Percentiles rank a stretch among this genome's conserved stretches.
Conservation (phyloP, 2,329 filamentous ascomycete species). For the Colletotrichum sublineola region DNA sequence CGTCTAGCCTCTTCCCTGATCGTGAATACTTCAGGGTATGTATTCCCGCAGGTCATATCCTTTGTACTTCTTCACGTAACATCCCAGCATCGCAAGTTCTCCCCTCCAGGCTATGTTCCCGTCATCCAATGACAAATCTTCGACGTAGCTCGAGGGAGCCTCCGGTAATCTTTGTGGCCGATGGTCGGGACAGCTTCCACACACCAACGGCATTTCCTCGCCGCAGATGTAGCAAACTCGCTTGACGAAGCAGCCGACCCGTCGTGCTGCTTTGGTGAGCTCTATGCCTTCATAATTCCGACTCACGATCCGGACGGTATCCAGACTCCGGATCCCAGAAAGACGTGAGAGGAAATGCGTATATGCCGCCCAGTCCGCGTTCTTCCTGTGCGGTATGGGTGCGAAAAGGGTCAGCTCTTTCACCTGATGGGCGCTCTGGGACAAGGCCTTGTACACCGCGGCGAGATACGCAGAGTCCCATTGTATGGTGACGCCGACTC, state of each 20-base stretch:
- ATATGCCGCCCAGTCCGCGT: not conserved
- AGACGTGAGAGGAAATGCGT: not conserved
- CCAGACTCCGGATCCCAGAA: not conserved
- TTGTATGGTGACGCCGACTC: not conserved
- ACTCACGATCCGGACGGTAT: not conserved
- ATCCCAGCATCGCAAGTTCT: not conserved
- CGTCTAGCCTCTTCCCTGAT: not conserved
- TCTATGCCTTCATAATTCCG: too few relatives aligned
- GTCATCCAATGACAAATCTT: not conserved
- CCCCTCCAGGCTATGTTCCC: not conserved
- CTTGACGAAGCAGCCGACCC: not conserved
- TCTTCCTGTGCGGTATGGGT: not conserved
- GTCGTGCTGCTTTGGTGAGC: not conserved
- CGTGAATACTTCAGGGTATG: not conserved
- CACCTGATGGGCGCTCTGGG: not conserved
- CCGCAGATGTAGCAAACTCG: not conserved
- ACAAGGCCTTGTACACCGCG: not conserved
- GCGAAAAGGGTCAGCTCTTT: not conserved
- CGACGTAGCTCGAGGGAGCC: not conserved
- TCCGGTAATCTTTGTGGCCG: accelerated
- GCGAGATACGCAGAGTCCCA: not conserved
- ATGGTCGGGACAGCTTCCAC: not conserved
- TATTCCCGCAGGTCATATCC: not conserved
- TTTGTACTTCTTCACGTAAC: not conserved
- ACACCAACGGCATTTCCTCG: not conserved